Conservation (phyloP, 1,284 basidiomycete genomes). For the Apiotrichum veenhuisii region DNA sequence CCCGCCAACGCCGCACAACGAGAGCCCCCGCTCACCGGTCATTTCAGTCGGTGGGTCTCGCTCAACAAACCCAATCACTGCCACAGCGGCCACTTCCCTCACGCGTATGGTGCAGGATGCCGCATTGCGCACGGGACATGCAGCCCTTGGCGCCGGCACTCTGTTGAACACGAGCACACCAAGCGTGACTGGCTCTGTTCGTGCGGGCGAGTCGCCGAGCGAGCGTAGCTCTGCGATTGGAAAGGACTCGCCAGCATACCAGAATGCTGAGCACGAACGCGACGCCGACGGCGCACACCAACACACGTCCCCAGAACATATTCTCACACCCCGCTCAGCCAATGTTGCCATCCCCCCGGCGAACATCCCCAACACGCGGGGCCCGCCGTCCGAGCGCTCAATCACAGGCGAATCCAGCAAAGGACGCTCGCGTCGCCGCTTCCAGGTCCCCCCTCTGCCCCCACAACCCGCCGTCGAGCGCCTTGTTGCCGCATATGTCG, state of each 20-base stretch:
- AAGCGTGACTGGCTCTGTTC: conserved; percentile 18
- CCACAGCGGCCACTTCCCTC: conserved; percentile 33
- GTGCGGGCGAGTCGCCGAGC: conserved; percentile 19
- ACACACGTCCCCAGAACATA: conserved; percentile 13
- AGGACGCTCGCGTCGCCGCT: conserved; percentile 23
- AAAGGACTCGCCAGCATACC: conserved; percentile 17
- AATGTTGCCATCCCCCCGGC: conserved; percentile 4
- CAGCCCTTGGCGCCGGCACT: conserved; percentile 24
- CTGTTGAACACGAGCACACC: conserved; percentile 20
- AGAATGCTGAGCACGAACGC: conserved; percentile 8
- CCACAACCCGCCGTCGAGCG: conserved; percentile 50
- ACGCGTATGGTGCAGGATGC: conserved; percentile 49
- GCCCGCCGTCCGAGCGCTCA: conserved; percentile 12
- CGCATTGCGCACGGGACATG: conserved; percentile 44
- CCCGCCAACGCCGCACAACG: conserved; percentile 19
- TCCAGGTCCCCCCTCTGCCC: conserved; percentile 47
- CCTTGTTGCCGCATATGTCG: conserved; percentile 50
- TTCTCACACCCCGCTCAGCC: conserved; percentile 22
- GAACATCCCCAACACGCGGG: conserved; percentile 3
- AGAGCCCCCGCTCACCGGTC: conserved; percentile 22
- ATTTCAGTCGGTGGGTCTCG: conserved; percentile 10
- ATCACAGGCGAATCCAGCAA: conserved; percentile 17
- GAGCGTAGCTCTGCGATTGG: conserved; percentile 15
- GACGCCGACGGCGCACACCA: conserved; percentile 7
- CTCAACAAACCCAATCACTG: conserved; percentile 18